Percentiles rank a stretch among this genome's conserved stretches.
Evolutionary conservation across 495 filamentous ascomycete species (phyloP).

Genomic region (Tuber umbilicatum): DNA sequence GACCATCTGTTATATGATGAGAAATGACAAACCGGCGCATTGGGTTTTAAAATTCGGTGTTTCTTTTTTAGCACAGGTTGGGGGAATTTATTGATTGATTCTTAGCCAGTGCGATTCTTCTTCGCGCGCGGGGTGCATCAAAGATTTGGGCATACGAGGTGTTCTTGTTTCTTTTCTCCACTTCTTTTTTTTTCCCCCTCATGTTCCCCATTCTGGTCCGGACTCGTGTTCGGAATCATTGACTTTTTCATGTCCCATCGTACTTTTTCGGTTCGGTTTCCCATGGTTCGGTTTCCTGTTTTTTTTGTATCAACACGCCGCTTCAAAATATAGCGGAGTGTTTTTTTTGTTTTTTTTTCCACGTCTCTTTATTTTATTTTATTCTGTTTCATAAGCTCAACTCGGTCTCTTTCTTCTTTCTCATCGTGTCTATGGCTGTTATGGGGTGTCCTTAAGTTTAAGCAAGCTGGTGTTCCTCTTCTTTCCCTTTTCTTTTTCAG

Average conservation of each 20-base stretch:
- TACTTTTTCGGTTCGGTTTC: neutral
- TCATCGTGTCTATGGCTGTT: constrained; percentile 29
- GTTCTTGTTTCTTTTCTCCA: constrained; percentile 31
- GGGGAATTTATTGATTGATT: constrained; percentile 36
- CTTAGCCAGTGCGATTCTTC: constrained; percentile 31
- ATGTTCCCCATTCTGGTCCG: constrained; percentile 7
- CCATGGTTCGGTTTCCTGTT: neutral
- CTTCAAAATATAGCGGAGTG: constrained; percentile 8
- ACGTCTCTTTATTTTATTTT: constrained; percentile 33
- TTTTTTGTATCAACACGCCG: constrained; percentile 10
- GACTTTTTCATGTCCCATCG: constrained; percentile 6
- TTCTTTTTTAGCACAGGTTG: constrained; percentile 36
- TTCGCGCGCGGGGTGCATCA: constrained; percentile 33
- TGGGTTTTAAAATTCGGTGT: constrained; percentile 41
- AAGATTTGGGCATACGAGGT: constrained; percentile 30
- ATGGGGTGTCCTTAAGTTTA: constrained; percentile 38
- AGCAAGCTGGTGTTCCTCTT: constrained; percentile 26
- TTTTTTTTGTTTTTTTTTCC: constrained; percentile 25
- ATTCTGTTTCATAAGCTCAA: constrained; percentile 14
- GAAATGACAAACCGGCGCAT: constrained; percentile 39
- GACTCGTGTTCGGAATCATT: constrained; percentile 12
- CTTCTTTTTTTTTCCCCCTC: constrained; percentile 9
- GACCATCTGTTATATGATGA: constrained; percentile 30
- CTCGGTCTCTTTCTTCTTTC: constrained; percentile 25
- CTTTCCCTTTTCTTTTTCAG: constrained; percentile 27